phyloP scores from a whole-genome alignment of 2,329 filamentous ascomycete genomes.

The Beauveria sp. region DNA sequence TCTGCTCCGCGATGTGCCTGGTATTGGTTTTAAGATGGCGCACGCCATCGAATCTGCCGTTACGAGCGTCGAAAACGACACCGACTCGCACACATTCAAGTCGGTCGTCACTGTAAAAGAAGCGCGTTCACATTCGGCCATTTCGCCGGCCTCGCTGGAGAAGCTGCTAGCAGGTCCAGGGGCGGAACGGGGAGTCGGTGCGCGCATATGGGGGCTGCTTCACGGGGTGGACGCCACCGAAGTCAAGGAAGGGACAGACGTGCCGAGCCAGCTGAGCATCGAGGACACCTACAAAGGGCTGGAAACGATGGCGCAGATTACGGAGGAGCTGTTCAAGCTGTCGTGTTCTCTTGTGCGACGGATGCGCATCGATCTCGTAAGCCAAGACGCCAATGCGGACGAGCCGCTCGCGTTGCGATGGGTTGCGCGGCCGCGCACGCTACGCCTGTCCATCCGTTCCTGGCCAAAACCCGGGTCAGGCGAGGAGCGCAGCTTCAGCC shows the following conservation, averaged over 20 bases:
- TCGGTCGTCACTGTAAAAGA: constrained; percentile 54
- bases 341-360: constrained; percentile 64
- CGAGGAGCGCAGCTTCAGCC: constrained; percentile 52
- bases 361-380: constrained; percentile 70
- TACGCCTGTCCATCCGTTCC: constrained; percentile 73
- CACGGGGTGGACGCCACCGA: constrained; percentile 72
- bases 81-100: constrained; percentile 29
- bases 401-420: constrained; percentile 41
- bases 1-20: constrained; percentile 73
- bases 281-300: constrained; percentile 83
- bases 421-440: constrained; percentile 72
- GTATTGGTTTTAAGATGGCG: constrained; percentile 66
- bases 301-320: constrained; percentile 54
- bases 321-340: constrained; percentile 60
- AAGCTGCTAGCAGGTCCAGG: constrained; percentile 63
- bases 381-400: constrained; percentile 34
- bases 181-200: constrained; percentile 61
- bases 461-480: constrained; percentile 30
- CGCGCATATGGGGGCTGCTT: constrained; percentile 67
- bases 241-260: constrained; percentile 61
- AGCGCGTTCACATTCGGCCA: constrained; percentile 53
- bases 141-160: constrained; percentile 60
- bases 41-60: constrained; percentile 48
- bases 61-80: constrained; percentile 23
- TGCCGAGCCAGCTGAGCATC: constrained; percentile 86